Evolutionary conservation across 805 yeast species (phyloP).

Genomic region (Kuraishia capsulata): DNA sequence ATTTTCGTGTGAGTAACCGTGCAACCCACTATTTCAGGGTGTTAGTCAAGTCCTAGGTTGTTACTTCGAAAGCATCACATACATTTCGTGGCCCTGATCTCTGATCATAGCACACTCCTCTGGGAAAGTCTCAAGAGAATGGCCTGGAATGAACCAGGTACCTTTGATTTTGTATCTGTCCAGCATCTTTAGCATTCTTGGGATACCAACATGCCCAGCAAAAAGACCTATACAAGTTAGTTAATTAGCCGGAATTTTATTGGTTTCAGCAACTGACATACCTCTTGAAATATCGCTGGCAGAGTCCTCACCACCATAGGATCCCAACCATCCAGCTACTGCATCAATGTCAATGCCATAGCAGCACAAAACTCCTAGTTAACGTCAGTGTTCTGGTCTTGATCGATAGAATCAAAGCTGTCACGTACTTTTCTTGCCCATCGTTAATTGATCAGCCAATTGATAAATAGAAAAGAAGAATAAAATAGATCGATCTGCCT

Average conservation of each 20-base stretch:
- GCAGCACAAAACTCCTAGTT: constrained; percentile 21
- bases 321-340: constrained; percentile 27
- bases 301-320: constrained; percentile 27
- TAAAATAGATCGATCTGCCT: too few relatives aligned
- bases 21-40: too few relatives aligned
- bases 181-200: constrained; percentile 23
- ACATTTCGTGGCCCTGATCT: constrained; percentile 26
- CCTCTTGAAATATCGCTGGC: constrained; percentile 26
- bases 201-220: constrained; percentile 27
- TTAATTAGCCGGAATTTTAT: too few relatives aligned
- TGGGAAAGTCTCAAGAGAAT: constrained; percentile 28
- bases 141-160: constrained; percentile 29
- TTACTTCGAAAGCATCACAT: too few relatives aligned
- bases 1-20: constrained; percentile 28
- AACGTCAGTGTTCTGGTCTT: neutral
- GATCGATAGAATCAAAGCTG: too few relatives aligned
- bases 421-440: constrained; percentile 1
- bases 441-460: neutral
- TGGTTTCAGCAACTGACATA: too few relatives aligned
- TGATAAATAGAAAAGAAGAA: neutral
- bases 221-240: too few relatives aligned
- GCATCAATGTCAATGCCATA: constrained; percentile 30
- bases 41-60: too few relatives aligned
- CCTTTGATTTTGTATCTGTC: constrained; percentile 25
- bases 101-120: constrained; percentile 24